phyloP scores from a whole-genome alignment of 768 basidiomycete species.

The Kwoniella pini region DNA sequence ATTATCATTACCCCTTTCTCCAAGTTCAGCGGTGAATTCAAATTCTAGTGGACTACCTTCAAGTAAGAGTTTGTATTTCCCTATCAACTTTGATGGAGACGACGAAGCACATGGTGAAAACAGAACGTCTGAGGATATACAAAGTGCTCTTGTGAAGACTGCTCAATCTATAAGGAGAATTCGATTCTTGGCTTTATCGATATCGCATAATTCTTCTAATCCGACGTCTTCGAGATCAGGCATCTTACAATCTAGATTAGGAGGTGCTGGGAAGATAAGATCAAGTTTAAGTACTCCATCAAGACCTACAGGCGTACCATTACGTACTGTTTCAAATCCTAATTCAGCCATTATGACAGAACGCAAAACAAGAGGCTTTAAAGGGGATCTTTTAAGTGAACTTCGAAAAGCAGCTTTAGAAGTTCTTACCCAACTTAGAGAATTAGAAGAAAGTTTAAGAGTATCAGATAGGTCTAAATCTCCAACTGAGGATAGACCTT shows the following conservation, averaged over 20 bases:
- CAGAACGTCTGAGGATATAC: conserved; percentile 21
- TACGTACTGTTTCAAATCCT: conserved; percentile 22
- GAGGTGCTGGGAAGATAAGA: conserved; percentile 15
- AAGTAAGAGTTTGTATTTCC: conserved; percentile 15
- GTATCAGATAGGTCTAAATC: conserved; percentile 5
- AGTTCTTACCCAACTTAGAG: conserved; percentile 74
- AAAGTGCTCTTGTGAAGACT: conserved; percentile 29
- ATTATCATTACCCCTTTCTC: conserved; percentile 11
- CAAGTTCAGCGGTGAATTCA: conserved; percentile 4
- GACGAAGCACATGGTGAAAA: not conserved
- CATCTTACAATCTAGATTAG: conserved; percentile 6
- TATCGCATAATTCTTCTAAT: conserved; percentile 14
- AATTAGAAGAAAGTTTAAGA: conserved; percentile 75
- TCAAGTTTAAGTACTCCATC: conserved; percentile 47
- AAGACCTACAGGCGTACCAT: conserved; percentile 30
- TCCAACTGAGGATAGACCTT: not conserved
- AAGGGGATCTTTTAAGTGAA: conserved; percentile 60
- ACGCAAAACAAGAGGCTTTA: conserved; percentile 20
- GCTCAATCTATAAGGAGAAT: conserved; percentile 38
- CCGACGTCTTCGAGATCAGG: conserved; percentile 14
- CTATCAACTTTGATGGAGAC: conserved; percentile 8
- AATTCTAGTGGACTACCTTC: conserved; percentile 5
- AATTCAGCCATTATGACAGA: not conserved
- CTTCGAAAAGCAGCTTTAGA: conserved; percentile 80
- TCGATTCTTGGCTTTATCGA: conserved; percentile 36